Base-by-base conservation (phyloP, 805 yeast species). In the Candida insectorum region DNA sequence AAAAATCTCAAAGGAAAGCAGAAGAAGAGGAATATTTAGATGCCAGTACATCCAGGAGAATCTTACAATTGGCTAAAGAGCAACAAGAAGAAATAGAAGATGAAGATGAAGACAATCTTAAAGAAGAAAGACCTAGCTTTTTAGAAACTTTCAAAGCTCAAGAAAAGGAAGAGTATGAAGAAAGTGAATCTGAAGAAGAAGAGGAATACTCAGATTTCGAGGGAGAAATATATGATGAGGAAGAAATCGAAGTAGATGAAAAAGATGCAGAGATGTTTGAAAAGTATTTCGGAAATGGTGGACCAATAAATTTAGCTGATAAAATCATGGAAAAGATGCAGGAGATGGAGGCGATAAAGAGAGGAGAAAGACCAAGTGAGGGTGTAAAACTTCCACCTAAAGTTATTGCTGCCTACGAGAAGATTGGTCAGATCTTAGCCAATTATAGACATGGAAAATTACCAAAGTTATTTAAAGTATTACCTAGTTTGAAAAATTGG, bases 371-470 rank as follows among this genome's bases (percentile, higher is more conserved):
- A 57, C 43, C 44, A 22, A 64, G 56, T 14, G 91, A 86, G 48
- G 86, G 81, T 33, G 96, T 91, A 4, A 71, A 84, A 47, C 71
- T 93, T 39, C 98, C 99, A 5, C 96, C 96, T 37, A 89, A 93
- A 57, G 97, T 93, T 36, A 88, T 93, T 50, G 88, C 85, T 44
- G 97, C 96, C 1, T 93, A 91, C 57, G 81, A 86, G 30, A 86
- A 86, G 53, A 91, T 93, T 28, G 97, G 97, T 6, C 80, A 79
- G 46, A 80, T 91, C 33, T 69, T 93, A 39, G 73, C 87, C 14
- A 79, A 94, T 4, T 93, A 94, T 77, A 83, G 89, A 24, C 95
- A 93, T 51, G 99, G 98, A 31, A 89, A 89, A 60, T 71, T 93
- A 33, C 98, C 98, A n/a, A 89, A 91, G 52, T 75, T 94, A 21